phyloP scores from a whole-genome alignment of 176 grass and related monocot genomes.

The Musa troglodytarum region DNA sequence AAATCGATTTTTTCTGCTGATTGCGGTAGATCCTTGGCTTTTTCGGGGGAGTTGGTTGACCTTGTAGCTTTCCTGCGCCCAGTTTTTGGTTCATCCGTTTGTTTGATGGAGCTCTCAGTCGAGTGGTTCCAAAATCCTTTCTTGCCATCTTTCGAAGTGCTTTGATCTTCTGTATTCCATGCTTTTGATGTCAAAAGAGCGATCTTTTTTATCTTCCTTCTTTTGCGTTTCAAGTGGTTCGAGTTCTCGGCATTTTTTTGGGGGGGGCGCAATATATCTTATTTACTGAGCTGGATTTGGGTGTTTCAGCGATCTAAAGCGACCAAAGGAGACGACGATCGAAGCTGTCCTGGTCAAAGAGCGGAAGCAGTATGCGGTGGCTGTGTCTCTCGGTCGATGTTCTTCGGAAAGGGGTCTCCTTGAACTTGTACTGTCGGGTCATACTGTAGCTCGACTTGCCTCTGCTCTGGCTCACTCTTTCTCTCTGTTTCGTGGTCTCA shows the following conservation, averaged over 20 bases:
- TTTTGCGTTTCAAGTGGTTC: neutral
- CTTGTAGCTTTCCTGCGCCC: no score
- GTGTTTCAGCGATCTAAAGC: conserved; percentile 15
- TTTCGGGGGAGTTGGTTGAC: neutral
- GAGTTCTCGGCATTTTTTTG: neutral
- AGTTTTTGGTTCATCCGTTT: no score
- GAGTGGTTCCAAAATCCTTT: no score
- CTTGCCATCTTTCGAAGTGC: neutral
- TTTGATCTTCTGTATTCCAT: neutral
- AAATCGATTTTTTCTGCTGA: no score
- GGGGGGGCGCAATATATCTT: neutral
- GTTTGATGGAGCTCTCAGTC: no score
- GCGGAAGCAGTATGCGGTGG: conserved; percentile 45
- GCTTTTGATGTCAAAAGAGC: neutral
- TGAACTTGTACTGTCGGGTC: conserved; percentile 78
- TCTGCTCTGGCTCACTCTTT: neutral
- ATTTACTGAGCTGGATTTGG: conserved; percentile 2
- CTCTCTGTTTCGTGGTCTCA: neutral
- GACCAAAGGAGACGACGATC: neutral
- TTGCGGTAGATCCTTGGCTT: neutral
- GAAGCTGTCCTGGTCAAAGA: conserved; percentile 11
- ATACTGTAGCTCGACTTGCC: conserved; percentile 42
- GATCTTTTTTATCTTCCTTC: neutral
- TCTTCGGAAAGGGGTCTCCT: conserved; percentile 44
- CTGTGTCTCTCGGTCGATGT: conserved; percentile 53